These are phyloP conservation scores for Mortierella sp. DNA, from an alignment of 371 early-diverging fungal species.

Conservation along the genomic window DNA sequence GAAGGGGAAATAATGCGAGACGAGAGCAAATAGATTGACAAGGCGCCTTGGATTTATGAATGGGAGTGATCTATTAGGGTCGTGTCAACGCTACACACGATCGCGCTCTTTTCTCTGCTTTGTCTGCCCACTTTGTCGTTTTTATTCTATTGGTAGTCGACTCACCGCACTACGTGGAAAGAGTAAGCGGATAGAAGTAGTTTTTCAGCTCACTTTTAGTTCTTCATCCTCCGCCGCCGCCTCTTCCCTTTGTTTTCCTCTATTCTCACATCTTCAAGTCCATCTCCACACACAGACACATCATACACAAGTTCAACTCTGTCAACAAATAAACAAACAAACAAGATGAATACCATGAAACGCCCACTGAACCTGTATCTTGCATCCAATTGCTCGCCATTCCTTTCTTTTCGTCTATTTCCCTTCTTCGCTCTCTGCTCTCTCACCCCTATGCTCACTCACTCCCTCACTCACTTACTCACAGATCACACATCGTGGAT, in stretches of 20 bases:
- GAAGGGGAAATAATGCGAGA: not conserved
- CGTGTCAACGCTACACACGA: too few relatives aligned
- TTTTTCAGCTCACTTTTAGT: too few relatives aligned
- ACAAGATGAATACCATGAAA: not conserved
- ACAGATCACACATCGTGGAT: not conserved
- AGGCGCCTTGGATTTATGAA: not conserved
- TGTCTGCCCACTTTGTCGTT: not conserved
- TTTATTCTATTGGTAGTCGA: not conserved
- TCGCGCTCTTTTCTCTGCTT: not conserved
- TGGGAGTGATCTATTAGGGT: too few relatives aligned
- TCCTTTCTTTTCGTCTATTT: not conserved
- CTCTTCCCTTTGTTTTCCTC: not conserved
- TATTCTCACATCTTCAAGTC: not conserved
- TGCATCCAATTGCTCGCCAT: not conserved
- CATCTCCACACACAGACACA: not conserved
- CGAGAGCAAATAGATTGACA: not conserved
- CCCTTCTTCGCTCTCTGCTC: not conserved
- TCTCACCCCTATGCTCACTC: not conserved
- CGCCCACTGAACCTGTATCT: not conserved
- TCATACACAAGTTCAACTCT: too few relatives aligned
- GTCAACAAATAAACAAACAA: not conserved
- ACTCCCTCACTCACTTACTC: not conserved
- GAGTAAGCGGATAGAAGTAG: too few relatives aligned
- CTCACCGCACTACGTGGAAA: not conserved
- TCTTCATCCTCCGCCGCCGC: not conserved